Evolutionary conservation across 1,139 yeast species (phyloP), one percentile per base, ranked within the genome.

Genomic region (Candida mesenterica): DNA sequence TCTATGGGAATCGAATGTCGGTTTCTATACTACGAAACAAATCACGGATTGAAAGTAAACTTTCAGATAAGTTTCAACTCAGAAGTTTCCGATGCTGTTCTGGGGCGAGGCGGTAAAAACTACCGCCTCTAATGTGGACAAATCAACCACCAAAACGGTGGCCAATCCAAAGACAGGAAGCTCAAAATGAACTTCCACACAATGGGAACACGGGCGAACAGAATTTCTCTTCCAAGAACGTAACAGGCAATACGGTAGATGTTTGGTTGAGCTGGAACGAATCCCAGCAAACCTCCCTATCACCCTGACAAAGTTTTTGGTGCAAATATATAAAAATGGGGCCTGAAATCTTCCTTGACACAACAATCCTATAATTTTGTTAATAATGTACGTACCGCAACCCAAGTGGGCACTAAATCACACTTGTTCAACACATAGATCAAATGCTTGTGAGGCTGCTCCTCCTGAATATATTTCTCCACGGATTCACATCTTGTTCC

Each of bases 381-480:
- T 25, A 25, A 14, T 25, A 25, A 10, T 37, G 57, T 67, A 89
- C 97, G 77, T 87, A 92, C 97, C 57, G 98, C 96, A 54, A 89
- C 97, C 97, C 97, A 92, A 39, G 97, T 92, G 45, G 98, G 98
- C 36, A 94, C 97, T 54, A 92, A 78, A 71, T 92, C 98, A 76
- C 97, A 89, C 76, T 92, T 92, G 76, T 92, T 92, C 62, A 92
- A 71, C 36, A 92, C 97, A 59, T 84, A 90, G 45, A 92, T 84
- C 68, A 92, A 75, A 71, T 92, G 98, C 65, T 92, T 92, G 61
- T 92, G 98, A 20, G 98, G 88, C 56, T 96, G 90, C 65, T 92
- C 98, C 45, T 86, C 92, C 51, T 75, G 79, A 59, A 92, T 86
- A 59, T 89, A 90, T 54, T 89, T 90, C 61, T 92, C 97, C 40